phyloP scores from a whole-genome alignment of 2,329 filamentous ascomycete species.

The Corynespora cassiicola region DNA sequence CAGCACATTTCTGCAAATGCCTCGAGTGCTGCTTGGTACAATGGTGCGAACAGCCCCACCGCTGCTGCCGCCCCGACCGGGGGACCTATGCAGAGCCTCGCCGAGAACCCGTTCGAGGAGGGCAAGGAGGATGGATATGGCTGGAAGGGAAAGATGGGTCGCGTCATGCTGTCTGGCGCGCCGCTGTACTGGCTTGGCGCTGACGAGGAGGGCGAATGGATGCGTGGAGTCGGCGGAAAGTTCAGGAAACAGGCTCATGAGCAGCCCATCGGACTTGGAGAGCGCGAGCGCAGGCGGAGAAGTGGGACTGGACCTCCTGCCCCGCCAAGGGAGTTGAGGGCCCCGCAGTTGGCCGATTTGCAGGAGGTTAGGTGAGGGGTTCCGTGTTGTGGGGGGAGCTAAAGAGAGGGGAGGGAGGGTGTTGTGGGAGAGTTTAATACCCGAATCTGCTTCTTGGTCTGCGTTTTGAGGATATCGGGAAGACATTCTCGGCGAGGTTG shows the following conservation, averaged over 20 bases:
- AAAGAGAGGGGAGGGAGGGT: too few species aligned
- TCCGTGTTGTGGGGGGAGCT: too few species aligned
- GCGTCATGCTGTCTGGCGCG: slow-evolving; percentile 76
- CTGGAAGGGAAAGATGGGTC: slow-evolving; percentile 79
- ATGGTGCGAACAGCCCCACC: slow-evolving; percentile 41
- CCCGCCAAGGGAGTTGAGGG: slow-evolving; percentile 31
- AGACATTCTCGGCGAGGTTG: too few species aligned
- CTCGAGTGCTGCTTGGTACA: slow-evolving; percentile 51
- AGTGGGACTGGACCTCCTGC: slow-evolving; percentile 65
- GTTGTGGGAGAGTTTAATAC: too few species aligned
- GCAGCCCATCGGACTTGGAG: slow-evolving; percentile 54
- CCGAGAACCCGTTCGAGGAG: slow-evolving; percentile 73
- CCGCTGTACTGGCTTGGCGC: slow-evolving; percentile 82
- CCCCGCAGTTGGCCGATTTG: slow-evolving; percentile 17
- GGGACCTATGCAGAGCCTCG: slow-evolving; percentile 56
- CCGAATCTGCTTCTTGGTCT: too few species aligned
- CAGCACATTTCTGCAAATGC: slow-evolving; percentile 64
- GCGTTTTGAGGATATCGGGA: too few species aligned
- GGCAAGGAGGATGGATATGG: slow-evolving; percentile 78
- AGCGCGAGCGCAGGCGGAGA: slow-evolving; percentile 67
- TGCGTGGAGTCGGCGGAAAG: slow-evolving; percentile 66
- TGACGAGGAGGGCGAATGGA: slow-evolving; percentile 70
- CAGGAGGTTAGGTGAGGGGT: slow-evolving; percentile 23
- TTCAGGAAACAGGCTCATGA: slow-evolving; percentile 58
- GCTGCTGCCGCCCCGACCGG: too few species aligned